A percentile compares a stretch with the other conserved stretches of the same genome.
Evolutionary conservation across 2,329 filamentous ascomycete species (phyloP).

Genomic region (Coleophoma cylindrospora): DNA sequence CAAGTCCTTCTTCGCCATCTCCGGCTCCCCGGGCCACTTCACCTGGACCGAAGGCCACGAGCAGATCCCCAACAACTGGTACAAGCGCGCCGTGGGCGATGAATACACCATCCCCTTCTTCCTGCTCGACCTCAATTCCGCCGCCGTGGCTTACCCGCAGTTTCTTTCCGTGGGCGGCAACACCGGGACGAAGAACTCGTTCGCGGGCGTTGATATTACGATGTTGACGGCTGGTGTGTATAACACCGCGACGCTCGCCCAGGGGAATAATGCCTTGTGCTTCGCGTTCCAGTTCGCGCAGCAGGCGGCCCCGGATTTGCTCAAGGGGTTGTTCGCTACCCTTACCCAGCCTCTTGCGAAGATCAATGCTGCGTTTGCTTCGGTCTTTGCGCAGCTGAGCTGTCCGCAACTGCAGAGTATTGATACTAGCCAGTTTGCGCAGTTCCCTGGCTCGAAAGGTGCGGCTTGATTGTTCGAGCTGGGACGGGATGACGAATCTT

Average conservation of each 20-base stretch:
- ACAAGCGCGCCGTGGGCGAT: constrained; percentile 18
- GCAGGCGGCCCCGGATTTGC: constrained; percentile 35
- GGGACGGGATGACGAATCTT: no score
- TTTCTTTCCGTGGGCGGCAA: constrained; percentile 46
- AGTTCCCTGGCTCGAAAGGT: no score
- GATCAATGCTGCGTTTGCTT: constrained; percentile 26
- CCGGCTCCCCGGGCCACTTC: constrained; percentile 16
- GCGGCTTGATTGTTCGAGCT: no score
- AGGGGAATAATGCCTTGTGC: constrained; percentile 43
- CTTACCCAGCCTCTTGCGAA: constrained; percentile 24
- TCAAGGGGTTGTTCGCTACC: constrained; percentile 31
- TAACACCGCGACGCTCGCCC: constrained; percentile 32
- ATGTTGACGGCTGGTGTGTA: constrained; percentile 39
- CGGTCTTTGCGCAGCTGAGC: constrained; percentile 8
- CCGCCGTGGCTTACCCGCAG: constrained; percentile 33
- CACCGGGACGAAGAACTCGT: constrained; percentile 43
- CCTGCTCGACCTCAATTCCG: constrained; percentile 33
- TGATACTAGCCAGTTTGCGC: no score
- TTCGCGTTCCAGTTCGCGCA: constrained; percentile 35
- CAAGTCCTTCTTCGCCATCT: constrained; percentile 24
- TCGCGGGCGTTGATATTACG: constrained; percentile 37
- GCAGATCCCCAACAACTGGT: constrained; percentile 21
- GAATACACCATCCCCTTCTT: constrained; percentile 34
- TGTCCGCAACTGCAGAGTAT: constrained; percentile 8
- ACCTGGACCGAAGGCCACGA: constrained; percentile 11